A percentile compares a stretch with the other conserved stretches of the same genome.
Evolutionary conservation across 1,284 basidiomycete genomes (phyloP).

Genomic region (Moesziomyces globuligerus): DNA sequence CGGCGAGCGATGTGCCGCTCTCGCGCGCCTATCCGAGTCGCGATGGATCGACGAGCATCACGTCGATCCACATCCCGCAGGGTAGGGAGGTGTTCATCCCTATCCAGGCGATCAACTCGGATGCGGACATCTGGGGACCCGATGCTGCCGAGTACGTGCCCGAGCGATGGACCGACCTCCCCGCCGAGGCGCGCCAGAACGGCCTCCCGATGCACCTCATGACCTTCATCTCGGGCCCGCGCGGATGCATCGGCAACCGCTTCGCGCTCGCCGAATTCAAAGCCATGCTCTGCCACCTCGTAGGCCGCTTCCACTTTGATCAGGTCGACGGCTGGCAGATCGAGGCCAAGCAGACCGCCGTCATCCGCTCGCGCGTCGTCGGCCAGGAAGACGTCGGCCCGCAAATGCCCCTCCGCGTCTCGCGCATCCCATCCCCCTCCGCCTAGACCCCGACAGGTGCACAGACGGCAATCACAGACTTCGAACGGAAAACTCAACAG

Average conservation of each 20-base stretch:
- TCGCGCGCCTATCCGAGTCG: conserved; percentile 44
- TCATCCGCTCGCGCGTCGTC: conserved; percentile 30
- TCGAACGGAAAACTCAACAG: too few species aligned
- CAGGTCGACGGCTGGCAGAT: conserved; percentile 49
- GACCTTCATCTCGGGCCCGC: conserved; percentile 59
- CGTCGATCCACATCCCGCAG: conserved; percentile 47
- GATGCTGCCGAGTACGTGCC: conserved; percentile 54
- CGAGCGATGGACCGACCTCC: conserved; percentile 56
- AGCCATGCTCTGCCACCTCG: conserved; percentile 49
- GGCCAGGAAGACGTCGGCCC: conserved; percentile 55
- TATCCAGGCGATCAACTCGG: conserved; percentile 48
- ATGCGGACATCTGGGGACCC: conserved; percentile 50
- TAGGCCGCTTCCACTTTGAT: conserved; percentile 50
- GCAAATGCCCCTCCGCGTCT: conserved; percentile 53
- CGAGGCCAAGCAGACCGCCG: conserved; percentile 49
- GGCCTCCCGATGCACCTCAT: conserved; percentile 48
- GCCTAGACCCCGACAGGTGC: background rate
- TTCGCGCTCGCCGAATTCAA: conserved; percentile 64
- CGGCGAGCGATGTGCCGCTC: conserved; percentile 54
- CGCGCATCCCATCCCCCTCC: conserved; percentile 5
- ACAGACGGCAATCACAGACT: too few species aligned
- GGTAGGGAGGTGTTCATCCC: conserved; percentile 53
- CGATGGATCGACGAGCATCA: conserved; percentile 45
- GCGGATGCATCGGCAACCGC: conserved; percentile 59
- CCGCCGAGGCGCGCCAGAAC: conserved; percentile 21